A percentile compares a stretch with the other conserved stretches of the same genome.
Evolutionary conservation across 495 filamentous ascomycete genomes (phyloP).

Genomic region (Lophiotrema nucula): DNA sequence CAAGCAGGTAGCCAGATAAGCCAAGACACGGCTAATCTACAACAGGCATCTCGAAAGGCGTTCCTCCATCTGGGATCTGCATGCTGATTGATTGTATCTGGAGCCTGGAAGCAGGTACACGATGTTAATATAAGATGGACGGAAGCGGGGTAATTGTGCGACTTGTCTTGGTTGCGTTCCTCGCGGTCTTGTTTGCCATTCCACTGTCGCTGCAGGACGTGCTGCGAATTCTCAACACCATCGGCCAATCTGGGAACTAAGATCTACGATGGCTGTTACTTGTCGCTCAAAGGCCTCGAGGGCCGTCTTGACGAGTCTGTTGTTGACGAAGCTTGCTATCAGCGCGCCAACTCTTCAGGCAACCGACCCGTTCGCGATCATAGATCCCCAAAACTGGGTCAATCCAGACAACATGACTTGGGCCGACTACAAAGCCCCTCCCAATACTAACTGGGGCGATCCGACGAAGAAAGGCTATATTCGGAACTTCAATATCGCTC

Average conservation of each 20-base stretch:
- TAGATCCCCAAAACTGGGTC: conserved; percentile 44
- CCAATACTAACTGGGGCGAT: conserved; percentile 42
- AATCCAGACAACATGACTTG: conserved; percentile 49
- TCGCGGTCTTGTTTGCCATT: neutral
- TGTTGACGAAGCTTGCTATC: neutral
- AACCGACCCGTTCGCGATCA: conserved; percentile 39
- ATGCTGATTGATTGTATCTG: neutral
- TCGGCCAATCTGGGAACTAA: neutral
- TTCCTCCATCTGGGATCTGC: neutral
- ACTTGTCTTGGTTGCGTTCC: neutral
- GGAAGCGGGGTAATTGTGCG: neutral
- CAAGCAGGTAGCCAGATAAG: no score
- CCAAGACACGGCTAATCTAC: conserved; percentile 15
- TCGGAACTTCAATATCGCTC: conserved; percentile 45
- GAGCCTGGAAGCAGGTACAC: neutral
- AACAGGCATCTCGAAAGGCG: conserved; percentile 2
- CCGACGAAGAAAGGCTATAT: conserved; percentile 39
- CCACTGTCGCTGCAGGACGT: neutral
- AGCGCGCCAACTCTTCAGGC: neutral
- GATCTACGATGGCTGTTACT: neutral
- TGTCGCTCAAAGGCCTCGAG: neutral
- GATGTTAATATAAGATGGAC: neutral
- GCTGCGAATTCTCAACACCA: neutral
- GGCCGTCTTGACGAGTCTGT: neutral
- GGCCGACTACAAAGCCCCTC: conserved; percentile 41